Base-by-base conservation (phyloP, 306 rosid genomes). In the Vicia sativa region DNA sequence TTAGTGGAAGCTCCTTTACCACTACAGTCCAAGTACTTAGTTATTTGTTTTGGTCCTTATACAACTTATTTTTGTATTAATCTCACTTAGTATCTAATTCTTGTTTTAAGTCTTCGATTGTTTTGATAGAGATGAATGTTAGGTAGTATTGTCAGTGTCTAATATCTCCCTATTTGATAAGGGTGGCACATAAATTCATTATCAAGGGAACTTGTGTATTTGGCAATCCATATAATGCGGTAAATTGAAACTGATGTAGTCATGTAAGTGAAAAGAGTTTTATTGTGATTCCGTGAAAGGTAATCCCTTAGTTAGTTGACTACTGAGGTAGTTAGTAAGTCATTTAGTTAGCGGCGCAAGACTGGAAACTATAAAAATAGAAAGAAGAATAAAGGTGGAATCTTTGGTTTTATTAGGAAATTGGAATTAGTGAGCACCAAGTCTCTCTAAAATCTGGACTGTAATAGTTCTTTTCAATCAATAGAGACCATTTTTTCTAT, bases 391-490 rank as follows among this genome's bases (percentile, higher is more conserved):
- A 57, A 21, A 9, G 1, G 13, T 3, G 63, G 63, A 29, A 57
- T 14, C 43, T 31, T 31, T 57, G 42, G 25, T 57, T 57, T 29
- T 29, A 18, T 15, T 7, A 29, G 63, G 63, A 29, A 57, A 14
- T 31, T 57, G 63, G 43, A 28, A 21, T 57, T 23, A 19, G 63
- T n/a, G 42, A 56, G 21, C 63, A 57, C 19, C 41, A 4, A 34
- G 7, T 57, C 23, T 57, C 38, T 13, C 3, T 11, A n/a, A 57
- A 14, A 57, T 12, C 13, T 57, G 6, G 23, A 57, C 13, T 31
- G 25, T 57, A 57, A 14, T 14, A 15, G n/a, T 57, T 57, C 3
- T n/a, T 56, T 56, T 57, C 42, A 57, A 57, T 29, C 63, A 29
- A n/a, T 29, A 57, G 19, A 57, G 23, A 29, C 23, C 7, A 57